These are phyloP conservation scores for Cladobotryum mycophilum DNA, from an alignment of 2,329 filamentous ascomycete genomes.

Conservation along the genomic window DNA sequence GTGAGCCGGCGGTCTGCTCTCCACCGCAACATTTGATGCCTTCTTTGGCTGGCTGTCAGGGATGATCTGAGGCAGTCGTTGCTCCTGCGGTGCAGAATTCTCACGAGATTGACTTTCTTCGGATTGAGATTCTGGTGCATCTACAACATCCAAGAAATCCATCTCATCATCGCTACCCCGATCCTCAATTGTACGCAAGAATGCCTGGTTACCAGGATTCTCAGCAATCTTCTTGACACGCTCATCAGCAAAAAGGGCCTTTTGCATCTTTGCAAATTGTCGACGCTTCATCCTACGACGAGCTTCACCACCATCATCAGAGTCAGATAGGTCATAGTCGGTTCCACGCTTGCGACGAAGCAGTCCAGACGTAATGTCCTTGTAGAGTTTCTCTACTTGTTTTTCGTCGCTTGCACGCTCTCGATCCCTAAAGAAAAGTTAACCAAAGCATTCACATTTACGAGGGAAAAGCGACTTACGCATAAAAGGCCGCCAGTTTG, in stretches of 20 bases:
- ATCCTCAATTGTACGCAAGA: slow-evolving; percentile 85
- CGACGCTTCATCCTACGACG: slow-evolving; percentile 73
- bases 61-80: slow-evolving; percentile 27
- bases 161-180: slow-evolving; percentile 68
- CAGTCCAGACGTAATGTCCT: slow-evolving; percentile 83
- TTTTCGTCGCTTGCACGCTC: slow-evolving; percentile 78
- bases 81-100: slow-evolving; percentile 17
- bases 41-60: slow-evolving; percentile 48
- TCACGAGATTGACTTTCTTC: slow-evolving; percentile 32
- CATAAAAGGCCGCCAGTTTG: slow-evolving; percentile 78
- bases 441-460: slow-evolving; percentile 4
- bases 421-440: slow-evolving; percentile 53
- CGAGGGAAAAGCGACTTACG: slow-evolving; percentile 56
- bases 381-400: slow-evolving; percentile 83
- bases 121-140: slow-evolving; percentile 22
- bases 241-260: slow-evolving; percentile 80
- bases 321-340: slow-evolving; percentile 82
- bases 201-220: slow-evolving; percentile 83
- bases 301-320: slow-evolving; percentile 78
- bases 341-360: slow-evolving; percentile 77
- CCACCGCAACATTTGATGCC: slow-evolving; percentile 30
- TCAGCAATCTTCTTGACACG: slow-evolving; percentile 85
- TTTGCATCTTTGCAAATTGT: slow-evolving; percentile 88
- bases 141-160: slow-evolving; percentile 59
- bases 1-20: slow-evolving; percentile 51